Percentiles rank a stretch among this genome's conserved stretches.
Evolutionary conservation across 306 rosid genomes (phyloP).

Genomic region (Phaseolus lunatus): DNA sequence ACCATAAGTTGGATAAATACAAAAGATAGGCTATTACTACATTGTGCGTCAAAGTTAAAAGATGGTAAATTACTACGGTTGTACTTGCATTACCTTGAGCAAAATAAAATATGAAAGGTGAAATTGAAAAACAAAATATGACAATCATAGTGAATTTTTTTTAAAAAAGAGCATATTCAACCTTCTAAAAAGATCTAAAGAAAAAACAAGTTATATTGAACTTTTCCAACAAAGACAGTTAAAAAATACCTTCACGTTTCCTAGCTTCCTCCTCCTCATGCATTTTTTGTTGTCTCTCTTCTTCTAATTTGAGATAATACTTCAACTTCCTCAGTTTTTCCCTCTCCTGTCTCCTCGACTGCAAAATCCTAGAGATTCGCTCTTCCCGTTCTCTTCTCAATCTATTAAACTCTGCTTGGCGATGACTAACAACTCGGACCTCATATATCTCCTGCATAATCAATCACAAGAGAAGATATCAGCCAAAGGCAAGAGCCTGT

Average conservation of each 20-base stretch:
- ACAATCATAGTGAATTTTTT: neutral
- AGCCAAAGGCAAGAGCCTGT: neutral
- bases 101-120: neutral
- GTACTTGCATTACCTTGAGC: neutral
- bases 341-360: slow-evolving; percentile 74
- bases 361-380: slow-evolving; percentile 63
- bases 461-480: neutral
- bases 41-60: neutral
- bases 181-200: neutral
- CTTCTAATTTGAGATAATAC: slow-evolving; percentile 74
- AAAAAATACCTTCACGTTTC: slow-evolving; percentile 74
- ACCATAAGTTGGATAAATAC: neutral
- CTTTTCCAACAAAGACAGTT: neutral
- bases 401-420: slow-evolving; percentile 75
- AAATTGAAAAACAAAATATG: neutral
- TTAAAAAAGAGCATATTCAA: neutral
- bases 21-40: neutral
- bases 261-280: slow-evolving; percentile 85
- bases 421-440: slow-evolving; percentile 63
- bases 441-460: slow-evolving; percentile 69
- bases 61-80: neutral
- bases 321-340: slow-evolving; percentile 78
- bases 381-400: slow-evolving; percentile 79
- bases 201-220: neutral
- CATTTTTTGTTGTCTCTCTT: slow-evolving; percentile 73